Conservation (phyloP, 1,284 basidiomycete genomes). For the Trichosporon coremiiforme region DNA sequence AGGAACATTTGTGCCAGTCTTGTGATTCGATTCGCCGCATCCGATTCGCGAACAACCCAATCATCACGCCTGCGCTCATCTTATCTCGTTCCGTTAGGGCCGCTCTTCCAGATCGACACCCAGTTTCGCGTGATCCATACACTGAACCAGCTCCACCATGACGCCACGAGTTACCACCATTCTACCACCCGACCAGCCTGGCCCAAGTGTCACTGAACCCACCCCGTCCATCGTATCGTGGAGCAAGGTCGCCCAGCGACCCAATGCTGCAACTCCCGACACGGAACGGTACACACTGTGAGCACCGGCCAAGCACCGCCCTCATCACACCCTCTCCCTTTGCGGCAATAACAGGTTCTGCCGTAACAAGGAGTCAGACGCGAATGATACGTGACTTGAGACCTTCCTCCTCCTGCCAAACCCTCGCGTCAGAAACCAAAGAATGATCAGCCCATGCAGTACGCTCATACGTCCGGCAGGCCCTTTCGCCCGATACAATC, state of each 20-base stretch:
- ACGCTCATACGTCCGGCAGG: no score
- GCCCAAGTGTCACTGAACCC: no score
- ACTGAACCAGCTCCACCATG: neutral
- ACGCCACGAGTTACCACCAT: neutral
- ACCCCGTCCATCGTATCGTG: no score
- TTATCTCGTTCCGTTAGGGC: neutral
- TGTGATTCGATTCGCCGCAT: constrained; percentile 11
- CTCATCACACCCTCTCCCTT: no score
- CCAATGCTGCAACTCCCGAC: no score
- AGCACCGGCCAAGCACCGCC: no score
- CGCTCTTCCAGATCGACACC: neutral
- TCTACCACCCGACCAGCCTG: neutral
- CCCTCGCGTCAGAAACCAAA: neutral
- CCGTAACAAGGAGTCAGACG: neutral
- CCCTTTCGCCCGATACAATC: neutral
- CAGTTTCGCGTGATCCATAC: constrained; percentile 4
- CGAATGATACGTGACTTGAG: neutral
- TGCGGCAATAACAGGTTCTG: neutral
- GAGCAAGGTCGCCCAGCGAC: neutral
- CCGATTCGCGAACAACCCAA: constrained; percentile 1
- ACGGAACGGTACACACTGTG: no score
- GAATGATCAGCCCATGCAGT: neutral
- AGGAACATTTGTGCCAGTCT: neutral
- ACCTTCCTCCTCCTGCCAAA: neutral
- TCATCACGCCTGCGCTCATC: neutral